Evolutionary conservation across 2,329 filamentous ascomycete species (phyloP), one percentile per base, ranked within the genome.

Genomic region (Aspergillus puulaauensis): DNA sequence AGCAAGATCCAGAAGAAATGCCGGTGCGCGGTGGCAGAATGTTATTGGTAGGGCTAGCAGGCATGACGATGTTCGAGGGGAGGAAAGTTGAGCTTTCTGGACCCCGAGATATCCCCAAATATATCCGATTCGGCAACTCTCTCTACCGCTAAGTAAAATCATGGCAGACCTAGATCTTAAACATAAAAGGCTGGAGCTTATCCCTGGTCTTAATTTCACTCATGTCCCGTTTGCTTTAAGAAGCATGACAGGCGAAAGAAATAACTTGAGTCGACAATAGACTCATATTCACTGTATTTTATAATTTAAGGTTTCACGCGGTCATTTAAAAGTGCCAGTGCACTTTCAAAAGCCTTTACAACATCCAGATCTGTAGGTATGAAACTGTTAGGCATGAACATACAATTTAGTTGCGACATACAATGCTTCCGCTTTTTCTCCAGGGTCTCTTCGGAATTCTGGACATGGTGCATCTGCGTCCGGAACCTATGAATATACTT

Each of bases 21-120:
- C 96, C 65, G 89, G 90, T 44, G 91, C 91, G 5, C 92, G 90
- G 1, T 97, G 92, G 92, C 86, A 93, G 72, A 91, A 96, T 71
- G 88, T 96, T 51, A 90, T 89, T 1, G 89, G 89, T 1, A 73
- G 83, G 21, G 75, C 77, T 43, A 72, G 54, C 33, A 64, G 58
- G 33, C 52, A 47, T 31, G 60, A 58, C 54, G 57, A 45, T 23
- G 53, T 41, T 19, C 58, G 56, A 44, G 37, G n/a, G 41, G 19
- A 21, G 45, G 43, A 15, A 52, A 54, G 2, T 45, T 8, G 31
- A 8, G 24, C 24, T 51, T 9, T 53, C 21, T 39, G 24, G 15
- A 19, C 14, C 23, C 33, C 6, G 40, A 15, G 35, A 11, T 41
- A 24, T 52, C 27, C 37, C 45, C 3, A 35, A 17, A 45, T 44